Percentiles rank a stretch among this genome's conserved stretches.
These are phyloP conservation scores for Chlorella sp. DNA, from an alignment of 139 green algal genomes.

Conservation along the genomic window DNA sequence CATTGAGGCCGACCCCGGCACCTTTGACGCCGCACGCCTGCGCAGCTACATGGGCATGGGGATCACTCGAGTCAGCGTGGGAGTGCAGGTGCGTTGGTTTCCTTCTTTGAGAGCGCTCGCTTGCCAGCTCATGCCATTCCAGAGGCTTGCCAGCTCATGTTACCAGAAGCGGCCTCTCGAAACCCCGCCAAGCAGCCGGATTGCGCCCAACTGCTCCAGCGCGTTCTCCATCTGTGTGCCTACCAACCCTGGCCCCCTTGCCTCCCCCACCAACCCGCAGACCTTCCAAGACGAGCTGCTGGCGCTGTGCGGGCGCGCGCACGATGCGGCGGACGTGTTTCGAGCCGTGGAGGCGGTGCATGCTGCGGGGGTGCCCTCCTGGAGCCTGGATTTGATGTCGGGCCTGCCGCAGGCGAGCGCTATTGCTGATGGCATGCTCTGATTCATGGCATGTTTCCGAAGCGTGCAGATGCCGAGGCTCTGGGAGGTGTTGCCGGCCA, in stretches of 20 bases:
- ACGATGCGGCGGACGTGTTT: constrained; percentile 72
- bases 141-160: too few relatives aligned
- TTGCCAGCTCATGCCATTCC: too few relatives aligned
- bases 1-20: constrained; percentile 96
- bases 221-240: too few relatives aligned
- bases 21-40: constrained; percentile 84
- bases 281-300: constrained; percentile 70
- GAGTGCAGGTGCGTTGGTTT: constrained; percentile 77
- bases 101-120: too few relatives aligned
- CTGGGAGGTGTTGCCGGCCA: too few relatives aligned
- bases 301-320: constrained; percentile 72
- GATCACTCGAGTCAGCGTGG: constrained; percentile 90
- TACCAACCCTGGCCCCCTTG: background rate
- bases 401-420: constrained; percentile 71
- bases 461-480: too few relatives aligned
- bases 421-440: background rate
- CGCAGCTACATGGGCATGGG: constrained; percentile 76
- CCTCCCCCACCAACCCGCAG: constrained; percentile 36
- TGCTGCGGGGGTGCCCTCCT: constrained; percentile 62
- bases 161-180: too few relatives aligned
- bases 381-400: constrained; percentile 94
- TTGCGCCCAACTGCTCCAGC: too few relatives aligned
- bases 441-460: too few relatives aligned
- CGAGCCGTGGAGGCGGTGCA: constrained; percentile 73
- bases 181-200: too few relatives aligned